Base-by-base conservation (phyloP, 2,329 filamentous ascomycete species). In the Leptographium radiaticola region DNA sequence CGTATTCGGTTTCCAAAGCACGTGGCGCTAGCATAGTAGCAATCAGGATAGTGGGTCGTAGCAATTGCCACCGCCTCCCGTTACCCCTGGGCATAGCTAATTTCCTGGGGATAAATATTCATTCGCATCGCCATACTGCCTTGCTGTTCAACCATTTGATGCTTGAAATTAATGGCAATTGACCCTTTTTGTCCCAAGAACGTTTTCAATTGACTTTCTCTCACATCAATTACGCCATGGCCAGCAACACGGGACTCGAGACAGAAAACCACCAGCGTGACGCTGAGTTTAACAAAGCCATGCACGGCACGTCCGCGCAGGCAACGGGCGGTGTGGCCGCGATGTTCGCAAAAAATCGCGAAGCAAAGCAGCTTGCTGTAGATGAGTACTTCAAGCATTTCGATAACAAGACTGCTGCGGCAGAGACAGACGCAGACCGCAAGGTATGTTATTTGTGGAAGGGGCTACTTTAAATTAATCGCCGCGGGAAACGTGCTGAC, bases 321-420 rank as follows among this genome's bases (percentile, higher is more conserved):
- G 80, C 81, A 46, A 71, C 76, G 54, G 87, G 85, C 65, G 87
- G 88, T 61, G 79, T 96, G 63, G 74, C 80, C 62, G 87, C 91
- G 63, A 90, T 96, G 83, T 75, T 95, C 65, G 76, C 77, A 67
- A 98, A 98, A 75, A 84, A 93, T 68, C 74, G 58, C 31, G 64
- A 64, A 25, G 67, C 66, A n/a, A 65, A 69, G 59, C 76, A 65
- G 73, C 75, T 82, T 53, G 86, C 86, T 40, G 76, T 87, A 16
- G 84, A 89, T 62, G 84, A 88, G 67, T 90, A 90, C 72, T 89
- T 89, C 75, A 89, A 89, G 77, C 86, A 89, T 68, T 90, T 86
- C 78, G 86, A 90, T 71, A 82, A 87, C 72, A 87, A 89, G 71
- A 69, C 69, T 53, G 83, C 66, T 11, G 82, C 78, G 58, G 79